Base-by-base conservation (phyloP, 106 monocot genomes). In the Chionographis japonica region DNA sequence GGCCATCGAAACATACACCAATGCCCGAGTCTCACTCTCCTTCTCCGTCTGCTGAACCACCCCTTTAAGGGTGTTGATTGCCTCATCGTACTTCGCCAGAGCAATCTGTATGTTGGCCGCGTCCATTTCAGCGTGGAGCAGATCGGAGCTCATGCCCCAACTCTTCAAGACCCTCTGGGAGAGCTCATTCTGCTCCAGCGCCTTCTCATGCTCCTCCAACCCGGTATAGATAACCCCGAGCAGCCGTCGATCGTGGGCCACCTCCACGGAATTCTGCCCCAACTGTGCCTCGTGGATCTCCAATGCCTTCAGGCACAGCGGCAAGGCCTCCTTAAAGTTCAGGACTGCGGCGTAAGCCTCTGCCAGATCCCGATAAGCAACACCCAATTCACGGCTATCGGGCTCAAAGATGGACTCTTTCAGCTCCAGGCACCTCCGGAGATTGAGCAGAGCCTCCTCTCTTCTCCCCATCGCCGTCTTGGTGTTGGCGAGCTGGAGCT, bases 221-320 rank as follows among this genome's bases (percentile, higher is more conserved):
- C 92, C 95, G n/a, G 84, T 92, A 69, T 92, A 89, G 19, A 97
- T 84, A 8, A 92, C 89, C 10, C 82, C 92, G 14, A 97, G 83
- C 40, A 95, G 80, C 56, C 86, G 65, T 46, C 84, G 70, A 66
- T 89, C 88, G 57, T 76, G 81, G 1, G 86, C 92, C n/a, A 92
- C 84, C 75, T 97, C 95, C 16, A 92, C 75, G 5, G 95, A 92
- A 59, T 87, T 84, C 51, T 61, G 63, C 37, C 95, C 95, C 18
- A 89, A 68, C 40, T 63, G 59, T 3, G 38, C 50, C 56, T 67
- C 27, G 43, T 92, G 86, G 27, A 97, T 84, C 27, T 97, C 86
- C 54, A 89, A 70, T 12, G 95, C 95, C 70, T 85, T 92, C 57
- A 66, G 36, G 57, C 89, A 92, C 13, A 84, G 56, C 1, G 89